Base-by-base conservation (phyloP, 116 monocot genomes). In the Phalaenopsis hybrid region DNA sequence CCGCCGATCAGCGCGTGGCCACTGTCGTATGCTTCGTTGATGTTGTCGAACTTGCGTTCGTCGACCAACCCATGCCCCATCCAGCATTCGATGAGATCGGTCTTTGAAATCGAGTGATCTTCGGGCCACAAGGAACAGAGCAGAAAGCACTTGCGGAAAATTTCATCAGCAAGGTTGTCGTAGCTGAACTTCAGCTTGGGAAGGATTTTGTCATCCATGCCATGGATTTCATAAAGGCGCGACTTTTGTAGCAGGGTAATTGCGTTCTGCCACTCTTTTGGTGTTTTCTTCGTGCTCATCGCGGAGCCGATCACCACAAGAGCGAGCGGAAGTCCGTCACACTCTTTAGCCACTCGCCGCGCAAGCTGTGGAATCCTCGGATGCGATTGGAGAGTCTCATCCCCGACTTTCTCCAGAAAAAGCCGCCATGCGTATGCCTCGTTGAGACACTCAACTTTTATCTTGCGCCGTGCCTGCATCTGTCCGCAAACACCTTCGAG, bases 81-180 rank as follows among this genome's bases (percentile, higher is more conserved):
- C 83, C 76, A 86, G 81, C 78, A 83, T 31, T 83, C 80, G 10
- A 86, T 79, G 44, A 86, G 83, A 13, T 80, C 57, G 21, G 80
- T 28, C 45, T 80, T 80, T 20, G 21, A 55, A 31, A 86, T 83
- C 1, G 49, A 65, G 55, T 50, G 34, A 37, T 83, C 79, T 65
- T 83, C 86, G 9, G 86, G 86, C 80, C 79, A 86, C 18, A 86
- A 57, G 37, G 82, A 57, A 25, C 82, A 82, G 57, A 59, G 45
- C 23, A 86, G 70, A 49, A 86, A 82, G 41, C 86, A 86, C 34
- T 82, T 21, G 10, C 76, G 55, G 34, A 44, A 34, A 8, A 51
- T 45, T 7, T 75, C 67, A 25, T 57, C 73, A 0, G 79, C 50
- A 11, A 86, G 49, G 33, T 43, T 80, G 48, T 86, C 86, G 48